Base-by-base conservation (phyloP, 805 yeast species). In the Spathaspora passalidarum region DNA sequence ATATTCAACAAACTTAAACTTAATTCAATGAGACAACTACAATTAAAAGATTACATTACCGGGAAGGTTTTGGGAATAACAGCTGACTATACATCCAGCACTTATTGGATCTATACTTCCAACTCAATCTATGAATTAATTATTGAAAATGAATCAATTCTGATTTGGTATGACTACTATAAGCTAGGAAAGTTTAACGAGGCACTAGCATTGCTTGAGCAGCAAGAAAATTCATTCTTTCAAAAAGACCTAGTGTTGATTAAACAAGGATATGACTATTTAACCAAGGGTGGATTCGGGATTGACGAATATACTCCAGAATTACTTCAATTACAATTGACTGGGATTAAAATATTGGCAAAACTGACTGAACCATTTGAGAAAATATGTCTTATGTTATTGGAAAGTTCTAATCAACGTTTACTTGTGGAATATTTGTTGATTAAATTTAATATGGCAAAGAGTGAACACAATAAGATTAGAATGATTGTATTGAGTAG, bases 41-140 rank as follows among this genome's bases (percentile, higher is more conserved):
- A 16, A 7, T 40, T 56, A 44, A 22, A 48, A 32, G 38, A 40
- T 17, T 50, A 34, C 8, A 25, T 49, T 20, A 26, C 10, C 38
- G 38, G 22, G 53, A 51, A 16, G 41, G 14, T 45, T 66, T 1
- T 13, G 16, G 74, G 72, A 3, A 49, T 69, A 2, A 54, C 63
- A 0, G 61, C 65, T 5, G 76, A 71, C 45, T 45, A 55, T 26
- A 38, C 38, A 1, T 50, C 56, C 1, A 58, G 70, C 1, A 87
- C 98, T 0, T 86, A 71, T 54, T 94, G 99, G 99, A 63, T 86
- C 3, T 88, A 71, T 55, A 80, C 94, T 0, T 62, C 68, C 10
- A 57, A 65, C 4, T 73, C 72, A 41, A 80, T 94, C 17, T 86
- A 76, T 59, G 99, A 94, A 60, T 64, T 94, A 6, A 73, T 84